These are phyloP conservation scores for Aureobasidium sp. DNA, from an alignment of 2,329 filamentous ascomycete genomes.

Conservation along the genomic window DNA sequence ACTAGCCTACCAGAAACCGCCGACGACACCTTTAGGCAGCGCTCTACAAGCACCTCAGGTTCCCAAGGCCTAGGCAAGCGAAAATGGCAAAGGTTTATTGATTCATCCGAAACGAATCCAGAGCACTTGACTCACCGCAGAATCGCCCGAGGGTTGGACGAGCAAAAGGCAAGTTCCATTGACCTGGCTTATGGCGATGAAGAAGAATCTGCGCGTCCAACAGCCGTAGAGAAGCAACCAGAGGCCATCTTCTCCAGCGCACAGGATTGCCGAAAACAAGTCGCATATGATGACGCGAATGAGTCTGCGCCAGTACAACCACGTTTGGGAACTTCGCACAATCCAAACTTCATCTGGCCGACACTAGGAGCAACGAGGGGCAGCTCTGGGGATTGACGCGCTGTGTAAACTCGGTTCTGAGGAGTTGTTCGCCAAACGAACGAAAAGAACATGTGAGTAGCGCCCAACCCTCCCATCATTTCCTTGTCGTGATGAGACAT, in stretches of 20 bases:
- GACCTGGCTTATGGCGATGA: constrained; percentile 39
- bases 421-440: background rate
- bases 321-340: background rate
- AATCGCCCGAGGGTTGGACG: constrained; percentile 36
- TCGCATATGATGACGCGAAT: background rate
- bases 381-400: background rate
- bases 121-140: constrained; percentile 36
- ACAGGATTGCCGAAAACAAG: background rate
- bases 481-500: constrained; percentile 27
- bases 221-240: background rate
- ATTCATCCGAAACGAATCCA: constrained; percentile 28
- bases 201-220: background rate
- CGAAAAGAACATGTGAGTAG: background rate
- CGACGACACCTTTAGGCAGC: background rate
- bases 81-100: constrained; percentile 28
- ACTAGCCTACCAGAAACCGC: background rate
- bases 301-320: background rate
- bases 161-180: constrained; percentile 28
- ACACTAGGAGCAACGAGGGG: background rate
- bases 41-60: background rate
- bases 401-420: background rate
- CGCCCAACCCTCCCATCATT: background rate
- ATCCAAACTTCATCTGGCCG: constrained; percentile 8
- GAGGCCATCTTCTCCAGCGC: background rate
- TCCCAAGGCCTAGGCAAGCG: constrained; percentile 19